Percentiles rank a stretch among this genome's conserved stretches.
Evolutionary conservation across 192 early-diverging fungal species (phyloP).

Genomic region (Coemansia sp.): DNA sequence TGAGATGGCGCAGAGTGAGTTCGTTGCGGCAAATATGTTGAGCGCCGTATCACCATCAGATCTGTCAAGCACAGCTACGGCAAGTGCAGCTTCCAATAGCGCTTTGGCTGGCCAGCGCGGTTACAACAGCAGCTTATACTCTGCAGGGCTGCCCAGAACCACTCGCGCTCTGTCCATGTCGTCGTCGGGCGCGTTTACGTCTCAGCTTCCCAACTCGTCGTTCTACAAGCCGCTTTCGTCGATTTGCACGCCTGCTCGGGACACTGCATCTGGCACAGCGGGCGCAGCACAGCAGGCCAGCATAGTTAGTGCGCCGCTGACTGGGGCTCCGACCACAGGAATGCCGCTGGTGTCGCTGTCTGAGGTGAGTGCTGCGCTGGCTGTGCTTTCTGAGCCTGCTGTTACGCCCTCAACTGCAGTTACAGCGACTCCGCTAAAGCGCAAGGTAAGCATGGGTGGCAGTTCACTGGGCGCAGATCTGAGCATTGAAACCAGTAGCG

Average conservation of each 20-base stretch:
- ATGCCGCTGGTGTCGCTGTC: constrained; percentile 30
- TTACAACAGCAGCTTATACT: too few relatives aligned
- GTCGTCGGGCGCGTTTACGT: constrained; percentile 18
- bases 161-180: constrained; percentile 9
- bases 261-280: constrained; percentile 3
- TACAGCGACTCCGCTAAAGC: constrained; percentile 8
- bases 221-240: constrained; percentile 54
- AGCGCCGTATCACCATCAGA: not conserved
- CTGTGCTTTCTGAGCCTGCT: constrained; percentile 17
- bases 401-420: not conserved
- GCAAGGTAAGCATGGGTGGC: constrained; percentile 5
- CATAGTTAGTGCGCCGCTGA: not conserved
- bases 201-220: constrained; percentile 51
- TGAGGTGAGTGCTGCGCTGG: constrained; percentile 35
- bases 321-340: constrained; percentile 1
- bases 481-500: not conserved
- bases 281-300: not conserved
- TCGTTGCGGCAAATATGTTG: not conserved
- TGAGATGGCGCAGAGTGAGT: not conserved
- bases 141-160: not conserved
- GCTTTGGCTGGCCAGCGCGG: too few relatives aligned
- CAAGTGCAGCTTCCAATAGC: not conserved
- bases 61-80: not conserved
- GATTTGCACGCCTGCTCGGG: constrained; percentile 26
- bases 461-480: not conserved